phyloP scores from a whole-genome alignment of 164 flowering plant species.

The Umbellularia californica region DNA sequence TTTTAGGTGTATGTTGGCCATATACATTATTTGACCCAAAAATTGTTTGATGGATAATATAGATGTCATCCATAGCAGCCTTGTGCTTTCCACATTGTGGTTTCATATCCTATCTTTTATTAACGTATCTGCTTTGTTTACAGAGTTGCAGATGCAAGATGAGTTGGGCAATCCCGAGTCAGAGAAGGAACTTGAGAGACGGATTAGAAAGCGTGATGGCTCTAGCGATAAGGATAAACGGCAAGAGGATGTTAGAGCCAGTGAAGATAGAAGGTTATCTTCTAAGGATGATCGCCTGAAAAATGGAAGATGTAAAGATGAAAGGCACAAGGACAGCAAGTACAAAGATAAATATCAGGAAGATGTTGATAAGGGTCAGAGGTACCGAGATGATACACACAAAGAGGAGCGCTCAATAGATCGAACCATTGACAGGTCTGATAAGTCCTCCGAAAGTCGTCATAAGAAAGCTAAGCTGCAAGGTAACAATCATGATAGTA shows the following conservation, averaged over 20 bases:
- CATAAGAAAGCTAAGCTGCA: conserved; percentile 40
- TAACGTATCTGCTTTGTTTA: not conserved
- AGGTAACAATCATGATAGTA: conserved; percentile 33
- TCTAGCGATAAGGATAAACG: conserved; percentile 41
- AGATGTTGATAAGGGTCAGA: conserved; percentile 30
- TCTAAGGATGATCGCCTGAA: conserved; percentile 32
- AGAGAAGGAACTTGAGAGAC: conserved; percentile 62
- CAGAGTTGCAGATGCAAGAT: conserved; percentile 35
- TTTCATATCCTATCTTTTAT: not conserved
- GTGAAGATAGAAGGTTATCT: conserved; percentile 27
- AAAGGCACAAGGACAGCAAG: conserved; percentile 31
- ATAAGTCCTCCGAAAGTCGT: conserved; percentile 31
- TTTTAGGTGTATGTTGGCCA: not conserved
- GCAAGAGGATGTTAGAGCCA: conserved; percentile 38
- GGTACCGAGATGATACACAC: conserved; percentile 36
- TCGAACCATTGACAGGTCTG: conserved; percentile 36
- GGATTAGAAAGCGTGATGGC: conserved; percentile 36
- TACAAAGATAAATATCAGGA: conserved; percentile 28
- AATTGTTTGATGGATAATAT: not conserved
- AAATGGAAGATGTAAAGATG: conserved; percentile 27
- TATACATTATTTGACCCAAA: not conserved
- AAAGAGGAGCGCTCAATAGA: conserved; percentile 46
- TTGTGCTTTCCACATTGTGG: not conserved
- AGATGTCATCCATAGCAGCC: not conserved
- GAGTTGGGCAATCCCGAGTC: conserved; percentile 40